Conservation (phyloP, 73 alveolate genomes). For the Symbiodinium natans region DNA sequence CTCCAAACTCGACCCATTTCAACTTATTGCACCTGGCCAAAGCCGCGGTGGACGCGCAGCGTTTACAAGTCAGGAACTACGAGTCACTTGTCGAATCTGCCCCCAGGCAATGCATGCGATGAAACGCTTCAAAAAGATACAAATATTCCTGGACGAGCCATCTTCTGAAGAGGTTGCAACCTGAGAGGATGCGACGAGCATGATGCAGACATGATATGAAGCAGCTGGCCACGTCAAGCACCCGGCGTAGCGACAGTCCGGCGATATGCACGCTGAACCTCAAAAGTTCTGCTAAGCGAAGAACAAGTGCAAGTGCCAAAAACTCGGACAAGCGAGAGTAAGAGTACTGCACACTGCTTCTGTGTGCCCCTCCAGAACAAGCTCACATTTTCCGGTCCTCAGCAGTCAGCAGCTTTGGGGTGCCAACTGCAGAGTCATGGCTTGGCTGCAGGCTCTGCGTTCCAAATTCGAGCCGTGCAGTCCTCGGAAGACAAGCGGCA, state of each 20-base stretch:
- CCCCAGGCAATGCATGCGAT: too few relatives aligned
- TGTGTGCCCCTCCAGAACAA: conserved; percentile 84
- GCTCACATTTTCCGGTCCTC: conserved; percentile 85
- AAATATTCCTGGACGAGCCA: conserved; percentile 55
- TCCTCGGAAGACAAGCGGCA: too few relatives aligned
- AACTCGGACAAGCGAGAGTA: background rate
- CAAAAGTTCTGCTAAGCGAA: background rate
- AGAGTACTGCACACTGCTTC: conserved; percentile 37
- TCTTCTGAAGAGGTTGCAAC: conserved; percentile 92
- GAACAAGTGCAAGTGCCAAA: background rate
- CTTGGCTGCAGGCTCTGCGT: conserved; percentile 59
- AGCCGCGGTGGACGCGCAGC: too few relatives aligned
- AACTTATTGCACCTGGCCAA: too few relatives aligned
- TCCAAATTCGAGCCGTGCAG: conserved; percentile 82
- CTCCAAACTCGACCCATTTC: too few relatives aligned
- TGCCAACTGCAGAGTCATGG: background rate
- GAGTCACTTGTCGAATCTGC: too few relatives aligned
- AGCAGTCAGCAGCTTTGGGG: too few relatives aligned
- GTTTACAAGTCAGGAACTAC: too few relatives aligned
- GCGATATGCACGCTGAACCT: conserved; percentile 84
- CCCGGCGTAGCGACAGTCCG: conserved; percentile 60
- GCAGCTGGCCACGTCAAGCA: background rate
- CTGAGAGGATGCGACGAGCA: background rate
- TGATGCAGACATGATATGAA: background rate
- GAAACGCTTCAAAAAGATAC: background rate